A percentile compares a stretch with the other conserved stretches of the same genome.
phyloP scores from a whole-genome alignment of 164 flowering plant species.

The Magnolia officinalis region DNA sequence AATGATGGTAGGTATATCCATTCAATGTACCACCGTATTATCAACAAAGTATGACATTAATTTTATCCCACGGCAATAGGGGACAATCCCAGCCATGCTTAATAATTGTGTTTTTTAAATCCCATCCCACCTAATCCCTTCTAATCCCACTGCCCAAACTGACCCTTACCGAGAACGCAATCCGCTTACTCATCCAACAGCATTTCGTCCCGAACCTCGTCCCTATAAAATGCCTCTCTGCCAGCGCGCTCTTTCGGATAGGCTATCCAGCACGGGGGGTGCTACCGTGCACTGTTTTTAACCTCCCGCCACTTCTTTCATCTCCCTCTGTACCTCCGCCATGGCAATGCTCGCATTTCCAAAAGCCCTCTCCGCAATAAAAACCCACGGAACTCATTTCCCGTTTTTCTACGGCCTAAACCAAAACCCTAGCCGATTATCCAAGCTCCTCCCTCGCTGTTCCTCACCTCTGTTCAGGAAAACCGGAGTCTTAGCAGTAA shows the following conservation, averaged over 20 bases:
- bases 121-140: too few species aligned
- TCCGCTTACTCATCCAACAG: too few species aligned
- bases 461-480: conserved; percentile 12
- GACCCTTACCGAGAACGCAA: too few species aligned
- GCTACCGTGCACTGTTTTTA: background rate
- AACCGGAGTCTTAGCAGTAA: conserved; percentile 17
- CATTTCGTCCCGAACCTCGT: background rate
- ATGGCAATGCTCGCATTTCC: conserved; percentile 31
- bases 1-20: too few species aligned
- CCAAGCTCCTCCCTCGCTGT: conserved; percentile 3
- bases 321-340: background rate
- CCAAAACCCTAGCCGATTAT: conserved; percentile 19
- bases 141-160: too few species aligned
- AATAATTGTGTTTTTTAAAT: too few species aligned
- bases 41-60: too few species aligned
- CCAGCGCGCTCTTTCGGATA: background rate
- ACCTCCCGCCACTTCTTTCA: too few species aligned
- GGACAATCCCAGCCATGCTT: too few species aligned
- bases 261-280: background rate
- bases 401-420: conserved; percentile 17
- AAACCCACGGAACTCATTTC: conserved; percentile 23
- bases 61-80: too few species aligned
- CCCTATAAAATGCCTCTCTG: background rate
- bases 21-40: too few species aligned
- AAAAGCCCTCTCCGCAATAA: conserved; percentile 31